Base-by-base conservation (phyloP, 352 stramenopile species). In the Globisporangium iwayamae region DNA sequence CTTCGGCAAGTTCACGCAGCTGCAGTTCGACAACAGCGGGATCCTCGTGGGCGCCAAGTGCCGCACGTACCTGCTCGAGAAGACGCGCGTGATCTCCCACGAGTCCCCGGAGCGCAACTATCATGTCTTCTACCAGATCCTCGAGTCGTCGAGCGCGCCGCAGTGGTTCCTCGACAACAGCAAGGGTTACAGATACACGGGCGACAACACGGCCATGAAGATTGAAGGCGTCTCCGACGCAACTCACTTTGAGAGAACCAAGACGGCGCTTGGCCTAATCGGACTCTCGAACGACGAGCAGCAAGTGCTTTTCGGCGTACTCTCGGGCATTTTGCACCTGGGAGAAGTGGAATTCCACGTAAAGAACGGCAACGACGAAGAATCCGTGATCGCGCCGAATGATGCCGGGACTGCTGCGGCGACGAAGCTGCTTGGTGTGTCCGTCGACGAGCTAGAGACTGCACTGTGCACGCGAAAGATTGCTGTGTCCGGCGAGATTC, bases 1-100 rank as follows among this genome's bases (percentile, higher is more conserved):
- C 32, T 99, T 99, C 75, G 96, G 96, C 56, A 98, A 98, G 71
- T 99, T 98, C 71, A 99, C 98, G 69, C 88, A 99, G 70, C 83
- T 99, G 32, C 81, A 96, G 60, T 99, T 99, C 67, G 88, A 94
- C 62, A 36, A 18, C 22, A 18, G 30, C 25, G 48, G 48, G 48
- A 55, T 55, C 48, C 78, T 99, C 0, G 83, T 97, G 41, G 93
- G 96, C 32, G 94, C 93, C 55, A 97, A 95, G 65, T 97, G 97
- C 56, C 87, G 96, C 67, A 99, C 96, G n/a, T 99, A 99, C 71
- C 70, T 99, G 10, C 71, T 99, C 4, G 96, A 99, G 75, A 99
- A 99, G 81, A 97, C 96, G 8, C 93, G 97, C 71, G 85, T 99
- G 47, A 97, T 98, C 25, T 90, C 91, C 28, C 96, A 99, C 69